Evolutionary conservation across 495 filamentous ascomycete species (phyloP), one percentile per base, ranked within the genome.

Genomic region (Tirmania nivea): DNA sequence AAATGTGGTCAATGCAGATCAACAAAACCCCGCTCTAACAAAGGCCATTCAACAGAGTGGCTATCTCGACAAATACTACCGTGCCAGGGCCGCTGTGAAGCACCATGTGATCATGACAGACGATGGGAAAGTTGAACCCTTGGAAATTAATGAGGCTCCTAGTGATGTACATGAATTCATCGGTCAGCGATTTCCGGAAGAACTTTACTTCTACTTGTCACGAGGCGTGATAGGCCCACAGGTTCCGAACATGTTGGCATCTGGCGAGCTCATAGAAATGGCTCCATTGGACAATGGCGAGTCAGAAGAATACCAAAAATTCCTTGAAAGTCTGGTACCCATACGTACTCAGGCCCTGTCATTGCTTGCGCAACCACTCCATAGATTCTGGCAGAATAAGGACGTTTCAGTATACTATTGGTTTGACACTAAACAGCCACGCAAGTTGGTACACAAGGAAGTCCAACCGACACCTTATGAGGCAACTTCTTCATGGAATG

Each of bases 171-270:
- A 90, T 66, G 81, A 88, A 59, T 83, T 95, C 63, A 80, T 93
- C 57, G 86, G 87, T 19, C 78, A 87, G 52, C 84, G 86, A 35
- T 73, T 99, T 14, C 87, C 92, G 1, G 78, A 87, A 52, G 92
- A 99, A 68, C 70, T 99, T 7, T 94, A 86, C 65, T 83, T 84
- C 64, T 96, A 99, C 60, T 74, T 96, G 35, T 84, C 85, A 55
- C 79, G 76, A 34, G 90, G 84, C 34, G 66, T 94, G 14, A 75
- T 94, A 54, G 78, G 85, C 8, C 73, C 86, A 2, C 79, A 86
- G 39, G 69, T 94, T 14, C 73, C 92, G 9, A 85, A 83, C 61
- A 87, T 78, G 74, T 72, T 92, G 51, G 80, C 81, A 0, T 80
- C 81, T 35, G 80, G 83, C 31, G 78, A 88, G 60, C 74, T 90